Evolutionary conservation across 306 rosid genomes (phyloP), one percentile per base, ranked within the genome.

Genomic region (Castanea sativa): DNA sequence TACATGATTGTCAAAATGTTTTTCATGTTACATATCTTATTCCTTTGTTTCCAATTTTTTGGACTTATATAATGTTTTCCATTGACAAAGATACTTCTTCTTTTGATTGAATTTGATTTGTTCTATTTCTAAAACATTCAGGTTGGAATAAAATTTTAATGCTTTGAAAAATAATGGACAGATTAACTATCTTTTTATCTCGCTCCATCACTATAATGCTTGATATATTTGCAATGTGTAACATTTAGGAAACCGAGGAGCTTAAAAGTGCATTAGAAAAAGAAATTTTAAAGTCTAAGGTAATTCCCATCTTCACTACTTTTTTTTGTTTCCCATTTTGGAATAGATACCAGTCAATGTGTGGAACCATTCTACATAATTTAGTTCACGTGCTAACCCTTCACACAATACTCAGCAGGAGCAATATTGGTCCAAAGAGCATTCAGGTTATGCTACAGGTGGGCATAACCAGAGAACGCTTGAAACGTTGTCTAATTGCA

Each of bases 191-290:
- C 7, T 57, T 61, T 21, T 35, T 76, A 27, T 30, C 33, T 75
- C 5, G 0, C 33, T 67, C 16, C 63, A 55, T 23, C 38, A 25
- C 35, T 78, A 9, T 63, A 45, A 4, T 72, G 57, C 55, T 38
- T 68, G 74, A 69, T n/a, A 20, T 78, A 59, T 74, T 76, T 83
- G 75, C 79, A 81, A 81, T 80, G 61, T 82, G 80, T 33, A 82
- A 77, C 71, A 65, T 85, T 33, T 84, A 96, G 99, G 98, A 93
- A 86, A 96, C 97, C 6, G 98, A 96, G 90, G 94, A 89, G 87
- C 99, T 96, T 74, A 93, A 85, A 85, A 80, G 79, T 76, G 81
- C 84, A 71, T 75, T 96, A 85, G 92, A 91, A 84, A 96, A 70
- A 86, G 98, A 91, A 80, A 83, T 96, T 79, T 80, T 61, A 77